Conservation (phyloP, 2,329 filamentous ascomycete species). For the Trichophyton benhamiae region DNA sequence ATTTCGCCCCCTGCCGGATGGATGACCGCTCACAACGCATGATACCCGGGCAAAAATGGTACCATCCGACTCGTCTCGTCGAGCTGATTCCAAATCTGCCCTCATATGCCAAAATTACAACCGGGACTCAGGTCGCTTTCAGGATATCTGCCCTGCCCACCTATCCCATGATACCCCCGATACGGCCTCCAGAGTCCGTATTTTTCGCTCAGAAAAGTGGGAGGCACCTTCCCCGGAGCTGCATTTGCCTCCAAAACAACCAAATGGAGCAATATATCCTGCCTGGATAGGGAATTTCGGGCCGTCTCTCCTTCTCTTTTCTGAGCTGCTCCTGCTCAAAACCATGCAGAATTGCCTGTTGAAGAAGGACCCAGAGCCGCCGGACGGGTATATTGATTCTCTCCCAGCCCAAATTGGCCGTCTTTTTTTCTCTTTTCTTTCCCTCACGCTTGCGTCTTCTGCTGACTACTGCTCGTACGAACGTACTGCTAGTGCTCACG, state of each 20-base stretch:
- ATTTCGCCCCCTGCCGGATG: background rate
- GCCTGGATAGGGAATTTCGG: background rate
- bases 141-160: background rate
- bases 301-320: background rate
- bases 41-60: background rate
- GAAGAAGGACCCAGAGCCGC: background rate
- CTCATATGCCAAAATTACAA: conserved; percentile 4
- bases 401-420: background rate
- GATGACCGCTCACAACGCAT: background rate
- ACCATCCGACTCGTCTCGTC: conserved; percentile 7
- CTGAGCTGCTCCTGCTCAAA: background rate
- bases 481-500: background rate
- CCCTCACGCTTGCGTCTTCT: conserved; percentile 6
- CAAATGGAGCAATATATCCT: conserved; percentile 2
- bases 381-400: background rate
- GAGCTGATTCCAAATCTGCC: background rate
- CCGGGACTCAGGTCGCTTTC: conserved; percentile 4
- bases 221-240: conserved; percentile 8
- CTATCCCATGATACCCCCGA: background rate
- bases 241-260: background rate
- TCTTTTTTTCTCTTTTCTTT: conserved; percentile 10
- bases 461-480: background rate
- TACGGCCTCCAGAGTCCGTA: conserved; percentile 4
- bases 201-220: conserved; percentile 7
- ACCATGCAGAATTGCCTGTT: conserved; percentile 9